Base-by-base conservation (phyloP, 2,329 filamentous ascomycete genomes). In the Ceratocystis colombiana region DNA sequence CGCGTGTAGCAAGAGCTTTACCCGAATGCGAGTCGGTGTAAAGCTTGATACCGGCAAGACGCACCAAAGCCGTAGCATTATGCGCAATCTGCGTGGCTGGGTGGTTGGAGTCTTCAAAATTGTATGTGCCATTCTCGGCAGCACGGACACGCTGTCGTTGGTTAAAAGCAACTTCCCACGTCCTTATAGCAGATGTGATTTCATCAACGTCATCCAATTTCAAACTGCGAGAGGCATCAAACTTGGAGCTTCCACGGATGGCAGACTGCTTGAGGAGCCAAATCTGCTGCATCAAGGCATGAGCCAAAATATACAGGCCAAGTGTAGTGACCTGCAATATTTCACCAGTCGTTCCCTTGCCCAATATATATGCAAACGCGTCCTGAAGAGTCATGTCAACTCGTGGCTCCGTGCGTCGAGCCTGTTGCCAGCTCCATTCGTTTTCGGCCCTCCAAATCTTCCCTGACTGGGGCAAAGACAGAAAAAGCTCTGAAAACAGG, bases 241-340 rank as follows among this genome's bases (percentile, higher is more conserved):
- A 83, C 0, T 78, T 77, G 1, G 79, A 77, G 0, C 78, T 75
- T 1, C 77, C 74, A 1, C 78, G 77, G 62, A 84, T 79, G 0
- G 80, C 82, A 0, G 83, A 84, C 71, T 87, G 83, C 70, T 87
- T 87, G 25, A 88, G 73, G 46, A 89, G 77, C 72, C 86, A 89
- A 17, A 90, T 85, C 68, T 89, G 86, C 70, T 90, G 87, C 10
- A 89, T 80, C 28, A 90, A 73, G 2, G 86, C 86, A 71, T 89
- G 86, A 2, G 90, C 86, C 44, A 90, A 77, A 6, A 88, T 81
- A 69, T 90, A 89, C 70, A 87, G 87, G 0, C 86, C 87, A 5
- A 88, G 74, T 0, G 84, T 83, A 0, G 82, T 84, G 66, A 84
- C 76, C 57, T 79, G 78, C 0, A 66, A 22, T 20, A 57, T 37